Base-by-base conservation (phyloP, 1,284 basidiomycete species). In the Ceratobasidium theobromae region DNA sequence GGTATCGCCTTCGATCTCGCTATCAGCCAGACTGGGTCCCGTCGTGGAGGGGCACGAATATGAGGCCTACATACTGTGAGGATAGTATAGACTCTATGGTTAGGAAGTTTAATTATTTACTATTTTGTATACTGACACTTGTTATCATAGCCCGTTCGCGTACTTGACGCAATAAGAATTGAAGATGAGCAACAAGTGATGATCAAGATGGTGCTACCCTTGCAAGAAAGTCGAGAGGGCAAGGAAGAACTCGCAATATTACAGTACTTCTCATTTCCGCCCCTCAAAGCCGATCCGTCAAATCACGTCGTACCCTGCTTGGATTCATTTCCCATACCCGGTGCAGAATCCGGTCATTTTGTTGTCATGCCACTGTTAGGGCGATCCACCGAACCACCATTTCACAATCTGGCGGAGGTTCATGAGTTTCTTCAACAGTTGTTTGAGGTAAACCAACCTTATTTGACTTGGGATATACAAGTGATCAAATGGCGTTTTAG, bases 361-460 rank as follows among this genome's bases (percentile, higher is more conserved):
- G 25, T 57, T 30, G 54, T 57, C 5, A 57, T 45, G 40, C 54
- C 54, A 21, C 41, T 57, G 16, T 23, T 57, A 6, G 25, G 54
- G 5, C 12, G 25, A 28, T 57, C 43, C 41, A n/a, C 14, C 14
- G 5, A 57, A n/a, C 54, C 54, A 12, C 40, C 38, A 3, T 57
- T 57, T 18, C 30, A 18, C 4, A 45, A 43, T 18, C 38, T 57
- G 5, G 23, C 9, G 12, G 54, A 57, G 21, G n/a, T 57, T 14
- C 54, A 57, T 27, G 54, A 57, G 16, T 57, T 57, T 32, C 38
- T 57, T n/a, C 3, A n/a, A 18, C 54, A 57, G 40, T 6, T 57
- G 14, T 57, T 57, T 25, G 27, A 57, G 54, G 54, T 57, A 12
- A 45, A 33, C 21, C 11, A 28, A 21, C 12, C 11, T 16, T 45